phyloP scores from a whole-genome alignment of 495 filamentous ascomycete genomes.

The Annulohypoxylon maeteangense region DNA sequence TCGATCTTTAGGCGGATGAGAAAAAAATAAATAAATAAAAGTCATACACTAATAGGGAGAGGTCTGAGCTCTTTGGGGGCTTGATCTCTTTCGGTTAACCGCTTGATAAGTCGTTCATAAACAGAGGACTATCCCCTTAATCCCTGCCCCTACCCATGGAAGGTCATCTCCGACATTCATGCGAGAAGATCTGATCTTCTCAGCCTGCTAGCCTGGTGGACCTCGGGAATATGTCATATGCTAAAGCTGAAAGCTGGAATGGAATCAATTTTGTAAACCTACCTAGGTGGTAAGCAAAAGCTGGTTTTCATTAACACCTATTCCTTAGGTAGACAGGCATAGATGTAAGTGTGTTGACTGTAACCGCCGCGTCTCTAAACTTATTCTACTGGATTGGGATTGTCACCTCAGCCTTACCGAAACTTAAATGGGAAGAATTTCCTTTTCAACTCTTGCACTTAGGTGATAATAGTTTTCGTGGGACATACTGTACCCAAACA shows the following conservation, averaged over 20 bases:
- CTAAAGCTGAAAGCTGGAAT: slow-evolving; percentile 19
- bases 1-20: slow-evolving; percentile 30
- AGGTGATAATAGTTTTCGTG: slow-evolving; percentile 9
- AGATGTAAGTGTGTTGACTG: neutral
- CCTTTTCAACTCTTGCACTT: neutral
- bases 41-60: neutral
- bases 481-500: slow-evolving; percentile 26
- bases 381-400: neutral
- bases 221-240: slow-evolving; percentile 21
- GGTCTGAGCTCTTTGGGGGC: slow-evolving; percentile 30
- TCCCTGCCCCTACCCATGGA: slow-evolving; percentile 28
- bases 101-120: slow-evolving; percentile 18
- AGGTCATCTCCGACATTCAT: slow-evolving; percentile 46
- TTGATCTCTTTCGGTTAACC: slow-evolving; percentile 30
- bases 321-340: no score
- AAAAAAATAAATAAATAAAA: no score
- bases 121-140: slow-evolving; percentile 17
- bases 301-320: neutral
- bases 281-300: neutral
- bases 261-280: neutral
- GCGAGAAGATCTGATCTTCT: slow-evolving; percentile 43
- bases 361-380: slow-evolving; percentile 2
- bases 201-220: slow-evolving; percentile 27
- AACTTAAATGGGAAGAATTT: slow-evolving; percentile 2
- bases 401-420: slow-evolving; percentile 27